Base-by-base conservation (phyloP, 1,139 yeast species). In the Groenewaldozyma auringiensis region DNA sequence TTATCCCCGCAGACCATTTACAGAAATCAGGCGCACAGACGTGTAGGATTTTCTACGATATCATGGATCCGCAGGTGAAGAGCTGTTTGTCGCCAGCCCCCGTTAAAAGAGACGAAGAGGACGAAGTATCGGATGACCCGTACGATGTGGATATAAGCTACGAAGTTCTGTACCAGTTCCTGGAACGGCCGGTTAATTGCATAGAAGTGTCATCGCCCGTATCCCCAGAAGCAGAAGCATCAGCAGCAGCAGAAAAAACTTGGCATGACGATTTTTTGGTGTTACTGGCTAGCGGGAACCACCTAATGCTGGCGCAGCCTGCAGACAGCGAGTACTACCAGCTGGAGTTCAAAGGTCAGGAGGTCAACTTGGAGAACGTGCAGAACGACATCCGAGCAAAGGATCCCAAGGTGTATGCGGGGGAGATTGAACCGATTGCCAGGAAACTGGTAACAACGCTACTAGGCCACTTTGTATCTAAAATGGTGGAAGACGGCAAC, bases 1-100 rank as follows among this genome's bases (percentile, higher is more conserved):
- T 68, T 47, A 49, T 67, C 21, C 68, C 68, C n/a, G 46, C 40
- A 1, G 57, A 50, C 16, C 48, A 46, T 37, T 6, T 25, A 8
- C 29, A 25, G 6, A 37, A 41, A 9, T 14, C 34, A 18, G 45
- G 46, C 4, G 54, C 62, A 2, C 41, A 50, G 35, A 42, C 41
- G 3, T 44, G 54, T 2, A 46, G 54, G 2, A 44, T 50, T 11
- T 50, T 44, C 41, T 50, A 56, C 45, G 57, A 57, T 37, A 55
- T 60, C 4, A 43, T 52, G 35, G 56, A 50, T 37, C 50, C 53
- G 9, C 52, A 47, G 3, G 33, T 46, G 14, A 17, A 34, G 17
- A 31, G 33, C 22, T 42, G 47, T 21, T 46, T 49, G 37, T 47
- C 49, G 8, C 47, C 45, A 3, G 43, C 51, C n/a, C 46, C 41